Evolutionary conservation across 208 protist species (phyloP), one percentile per base, ranked within the genome.

Genomic region (Leishmania gerbilli): DNA sequence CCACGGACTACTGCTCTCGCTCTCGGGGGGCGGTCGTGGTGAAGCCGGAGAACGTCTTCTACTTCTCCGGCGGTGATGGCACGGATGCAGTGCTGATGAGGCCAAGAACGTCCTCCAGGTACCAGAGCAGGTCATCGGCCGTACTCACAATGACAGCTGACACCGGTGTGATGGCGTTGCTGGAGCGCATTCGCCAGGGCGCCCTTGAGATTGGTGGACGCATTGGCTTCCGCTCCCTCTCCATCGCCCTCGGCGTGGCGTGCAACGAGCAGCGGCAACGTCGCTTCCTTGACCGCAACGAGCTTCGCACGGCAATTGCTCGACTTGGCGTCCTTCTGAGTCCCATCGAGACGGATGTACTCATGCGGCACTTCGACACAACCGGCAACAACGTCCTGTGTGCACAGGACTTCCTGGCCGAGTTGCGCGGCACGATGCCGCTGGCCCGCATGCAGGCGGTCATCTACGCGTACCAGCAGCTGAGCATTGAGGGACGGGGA

Each of bases 351-450:
- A 74, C 90, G 31, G 94, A 98, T 71, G 93, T 90, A 8, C 72
- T 97, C 75, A 88, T 97, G 77, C 95, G 91, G 76, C 74, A 78
- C 71, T 94, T 96, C 78, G 95, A 98, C 79, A 65, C 55, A 19
- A 77, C 77, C 11, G 94, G 95, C 62, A 86, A 96, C 81, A 94
- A 92, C 77, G 51, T 92, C 31, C 78, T 98, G 68, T 89, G 90
- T 55, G 89, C 91, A 42, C 92, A 95, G 74, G 94, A 97, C 42
- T 78, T 98, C 71, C 76, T 97, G 79, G 80, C 85, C 7, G 93
- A 92, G 84, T 81, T 98, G 74, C 93, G 94, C 27, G 92, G 92
- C 53, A 87, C 90, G 37, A 94, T 97, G 93, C 87, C 85, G 64
- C 82, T 83, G 27, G 74, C 64, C 6, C 92, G 95, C 58, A 75